Conservation (phyloP, 495 filamentous ascomycete species). For the Terfezia boudieri region DNA sequence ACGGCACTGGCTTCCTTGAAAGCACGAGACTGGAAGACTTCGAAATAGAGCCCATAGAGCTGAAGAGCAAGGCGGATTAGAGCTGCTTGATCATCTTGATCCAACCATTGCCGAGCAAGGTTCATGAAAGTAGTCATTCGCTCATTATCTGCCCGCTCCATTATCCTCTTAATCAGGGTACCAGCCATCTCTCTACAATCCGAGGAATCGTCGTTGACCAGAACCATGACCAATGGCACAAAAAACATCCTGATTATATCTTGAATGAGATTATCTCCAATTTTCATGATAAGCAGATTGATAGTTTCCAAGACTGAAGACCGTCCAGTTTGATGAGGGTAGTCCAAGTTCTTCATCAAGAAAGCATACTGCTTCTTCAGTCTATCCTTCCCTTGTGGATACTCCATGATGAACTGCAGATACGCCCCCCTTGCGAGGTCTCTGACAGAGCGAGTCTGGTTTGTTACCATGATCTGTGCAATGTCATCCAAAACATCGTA, state of each 20-base stretch:
- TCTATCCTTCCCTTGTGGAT: constrained; percentile 70
- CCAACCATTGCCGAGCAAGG: constrained; percentile 54
- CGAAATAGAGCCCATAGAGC: constrained; percentile 62
- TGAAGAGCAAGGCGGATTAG: constrained; percentile 54
- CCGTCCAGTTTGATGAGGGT: constrained; percentile 65
- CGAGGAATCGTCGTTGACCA: constrained; percentile 68
- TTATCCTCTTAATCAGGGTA: constrained; percentile 53
- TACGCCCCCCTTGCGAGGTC: constrained; percentile 75
- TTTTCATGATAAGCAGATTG: constrained; percentile 60
- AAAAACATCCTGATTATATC: constrained; percentile 66
- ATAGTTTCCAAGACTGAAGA: constrained; percentile 80
- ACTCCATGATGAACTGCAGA: constrained; percentile 83
- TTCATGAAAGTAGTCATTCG: constrained; percentile 41
- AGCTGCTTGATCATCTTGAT: constrained; percentile 42
- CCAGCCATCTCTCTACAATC: constrained; percentile 72
- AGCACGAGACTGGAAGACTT: constrained; percentile 31
- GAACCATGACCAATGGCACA: constrained; percentile 58
- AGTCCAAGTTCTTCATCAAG: constrained; percentile 73
- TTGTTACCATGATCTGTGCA: constrained; percentile 86
- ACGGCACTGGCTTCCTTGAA: constrained; percentile 17
- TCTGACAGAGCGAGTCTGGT: constrained; percentile 63
- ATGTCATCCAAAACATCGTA: constrained; percentile 81
- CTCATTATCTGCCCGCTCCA: constrained; percentile 56
- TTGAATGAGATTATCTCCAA: constrained; percentile 55
- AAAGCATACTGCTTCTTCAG: constrained; percentile 78